Evolutionary conservation across 345 rosid species (phyloP), one percentile per base, ranked within the genome.

Genomic region (Isatis tinctoria): DNA sequence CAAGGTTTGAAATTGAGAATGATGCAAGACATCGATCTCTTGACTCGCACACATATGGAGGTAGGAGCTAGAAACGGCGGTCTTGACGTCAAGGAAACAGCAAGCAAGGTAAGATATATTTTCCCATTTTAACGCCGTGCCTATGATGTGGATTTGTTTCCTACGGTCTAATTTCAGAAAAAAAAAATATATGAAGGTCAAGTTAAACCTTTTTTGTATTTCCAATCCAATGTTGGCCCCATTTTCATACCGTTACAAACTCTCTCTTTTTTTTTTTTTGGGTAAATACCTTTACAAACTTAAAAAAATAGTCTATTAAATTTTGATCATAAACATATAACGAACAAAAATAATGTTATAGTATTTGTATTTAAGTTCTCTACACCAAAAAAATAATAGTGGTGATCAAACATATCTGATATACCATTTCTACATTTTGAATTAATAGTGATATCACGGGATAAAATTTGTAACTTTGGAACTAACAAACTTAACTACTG

Each of bases 1-100:
- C 64, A 73, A 73, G 45, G 57, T 56, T 64, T 64, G 6, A 73
- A 65, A 54, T 1, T 22, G 4, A 64, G 64, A 32, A 54, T 73
- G 32, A 20, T 73, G 13, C 27, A 63, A 32, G 77, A 73, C 18
- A 14, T 73, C 1, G 71, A 73, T 65, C 2, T 9, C 37, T 64
- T 73, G 71, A 53, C 65, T 73, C 63, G 65, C 10, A 43, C 26
- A 56, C 27, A 65, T 5, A 54, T 73, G 57, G 48, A 73, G 17
- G 30, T 28, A 51, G 77, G 70, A 51, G 65, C 64, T 43, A 53
- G 27, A 8, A 65, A 64, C 16, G 70, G 70, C 4, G 3, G 5
- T 36, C 35, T 73, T 35, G 70, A 20, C 54, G 54, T 49, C 54
- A 20, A 20, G 28, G 54, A 20, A 49, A 49, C 54, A 49, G 54